Evolutionary conservation across 495 filamentous ascomycete genomes (phyloP), one percentile per base, ranked within the genome.

Genomic region (Chaetomidium leptoderma): DNA sequence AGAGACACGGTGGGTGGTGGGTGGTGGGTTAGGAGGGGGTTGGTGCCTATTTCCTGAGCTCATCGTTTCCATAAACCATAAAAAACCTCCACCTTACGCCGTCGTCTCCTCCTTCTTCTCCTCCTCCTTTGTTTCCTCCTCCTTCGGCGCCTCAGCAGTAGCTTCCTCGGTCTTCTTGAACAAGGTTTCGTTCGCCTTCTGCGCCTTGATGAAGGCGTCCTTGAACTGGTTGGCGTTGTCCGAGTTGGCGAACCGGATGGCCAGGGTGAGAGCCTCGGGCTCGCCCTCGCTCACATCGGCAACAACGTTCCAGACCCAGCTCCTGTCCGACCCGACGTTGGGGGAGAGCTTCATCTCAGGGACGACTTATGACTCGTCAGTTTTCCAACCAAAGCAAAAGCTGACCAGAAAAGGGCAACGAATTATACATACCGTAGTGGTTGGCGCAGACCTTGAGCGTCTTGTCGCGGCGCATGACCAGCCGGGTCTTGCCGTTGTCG

Each of bases 391-490:
- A 68, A 50, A 37, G 52, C 4, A 11, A 17, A 13, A 4, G 6
- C 17, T 4, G 9, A 23, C n/a, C 16, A 27, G 6, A 6, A 23
- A 11, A 30, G n/a, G n/a, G n/a, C 21, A 24, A 6, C 1, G 10
- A 11, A 45, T 19, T 23, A 30, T 33, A 74, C 90, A 70, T 87
- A 98, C 93, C 87, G 75, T 99, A 99, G 81, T 99, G 95, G 79
- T 99, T 99, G 69, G 95, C 95, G 86, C 95, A 99, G 75, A 97
- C 93, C 81, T 99, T 99, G 77, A 96, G 84, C 62, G 95, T 97
- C 87, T 97, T 96, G 78, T 99, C 95, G 70, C 95, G 81, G 74
- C 95, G 86, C 95, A 99, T 99, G 65, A 99, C 93, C 61, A 99
- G 80, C 58, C 95, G 84, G 53, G 91, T 96, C 87, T 97, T 99